Percentiles rank a stretch among this genome's conserved stretches.
Conservation (phyloP, 306 rosid species). For the Lagenaria siceraria region DNA sequence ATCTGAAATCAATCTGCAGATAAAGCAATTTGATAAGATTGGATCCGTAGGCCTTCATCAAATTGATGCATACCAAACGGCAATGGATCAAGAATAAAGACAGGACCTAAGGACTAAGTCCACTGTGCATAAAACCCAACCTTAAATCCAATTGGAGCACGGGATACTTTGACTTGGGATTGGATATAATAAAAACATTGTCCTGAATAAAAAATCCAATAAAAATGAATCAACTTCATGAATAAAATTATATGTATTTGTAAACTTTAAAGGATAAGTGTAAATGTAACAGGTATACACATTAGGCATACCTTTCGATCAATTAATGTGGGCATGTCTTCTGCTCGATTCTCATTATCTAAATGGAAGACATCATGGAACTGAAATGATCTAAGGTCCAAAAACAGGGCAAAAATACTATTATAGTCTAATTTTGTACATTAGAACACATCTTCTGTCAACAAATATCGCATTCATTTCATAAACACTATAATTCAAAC, state of each 20-base stretch:
- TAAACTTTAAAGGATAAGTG: background rate
- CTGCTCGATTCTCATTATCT: conserved; percentile 81
- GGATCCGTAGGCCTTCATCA: conserved; percentile 16
- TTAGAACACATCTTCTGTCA: background rate
- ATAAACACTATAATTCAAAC: conserved; percentile 12
- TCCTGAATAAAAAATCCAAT: conserved; percentile 42
- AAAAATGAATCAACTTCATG: background rate
- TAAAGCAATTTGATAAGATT: conserved; percentile 15
- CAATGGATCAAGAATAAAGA: conserved; percentile 3
- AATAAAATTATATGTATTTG: background rate
- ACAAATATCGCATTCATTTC: conserved; percentile 3
- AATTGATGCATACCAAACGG: conserved; percentile 13
- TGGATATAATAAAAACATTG: conserved; percentile 84
- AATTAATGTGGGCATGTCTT: conserved; percentile 85
- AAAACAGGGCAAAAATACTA: conserved; percentile 12
- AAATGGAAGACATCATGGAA: conserved; percentile 80
- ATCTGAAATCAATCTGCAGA: conserved; percentile 81
- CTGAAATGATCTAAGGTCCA: conserved; percentile 67
- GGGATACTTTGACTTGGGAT: conserved; percentile 85
- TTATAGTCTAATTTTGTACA: conserved; percentile 9
- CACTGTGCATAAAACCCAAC: conserved; percentile 19
- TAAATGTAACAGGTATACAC: conserved; percentile 9
- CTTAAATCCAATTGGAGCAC: conserved; percentile 83
- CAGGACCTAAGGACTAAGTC: background rate
- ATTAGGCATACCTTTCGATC: conserved; percentile 58